Percentiles rank a stretch among this genome's conserved stretches.
Evolutionary conservation across 768 basidiomycete species (phyloP).

Genomic region (Suillus variegatus): DNA sequence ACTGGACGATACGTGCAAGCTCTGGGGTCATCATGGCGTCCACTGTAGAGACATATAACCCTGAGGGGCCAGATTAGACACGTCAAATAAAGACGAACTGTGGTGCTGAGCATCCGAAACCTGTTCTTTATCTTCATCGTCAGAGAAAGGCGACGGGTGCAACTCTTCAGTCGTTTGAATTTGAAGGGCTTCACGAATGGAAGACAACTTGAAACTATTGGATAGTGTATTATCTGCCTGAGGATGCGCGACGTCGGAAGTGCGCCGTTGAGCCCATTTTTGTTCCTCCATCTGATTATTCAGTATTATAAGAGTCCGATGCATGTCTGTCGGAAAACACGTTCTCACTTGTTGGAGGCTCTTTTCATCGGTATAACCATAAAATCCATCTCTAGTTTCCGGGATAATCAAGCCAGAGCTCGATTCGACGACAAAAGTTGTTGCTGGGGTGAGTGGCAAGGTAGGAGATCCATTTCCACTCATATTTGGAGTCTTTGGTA

Average conservation of each 20-base stretch:
- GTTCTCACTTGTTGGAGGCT: slow-evolving; percentile 66
- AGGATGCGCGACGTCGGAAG: slow-evolving; percentile 43
- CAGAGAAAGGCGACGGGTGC: slow-evolving; percentile 22
- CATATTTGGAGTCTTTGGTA: neutral
- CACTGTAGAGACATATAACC: slow-evolving; percentile 3
- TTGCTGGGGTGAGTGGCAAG: neutral
- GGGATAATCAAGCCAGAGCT: slow-evolving; percentile 38
- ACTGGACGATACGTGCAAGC: slow-evolving; percentile 58
- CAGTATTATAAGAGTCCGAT: slow-evolving; percentile 8
- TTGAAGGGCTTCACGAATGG: slow-evolving; percentile 32
- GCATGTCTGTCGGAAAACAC: slow-evolving; percentile 6
- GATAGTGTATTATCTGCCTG: slow-evolving; percentile 28
- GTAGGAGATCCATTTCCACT: slow-evolving; percentile 6
- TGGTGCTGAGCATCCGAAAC: slow-evolving; percentile 32
- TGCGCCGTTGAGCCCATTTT: slow-evolving; percentile 62
- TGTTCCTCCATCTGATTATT: slow-evolving; percentile 70
- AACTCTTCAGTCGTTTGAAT: slow-evolving; percentile 18
- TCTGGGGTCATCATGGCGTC: slow-evolving; percentile 38
- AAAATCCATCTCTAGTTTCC: slow-evolving; percentile 71
- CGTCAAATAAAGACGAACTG: slow-evolving; percentile 20
- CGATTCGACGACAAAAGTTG: slow-evolving; percentile 17
- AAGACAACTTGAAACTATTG: slow-evolving; percentile 41
- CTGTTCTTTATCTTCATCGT: slow-evolving; percentile 40
- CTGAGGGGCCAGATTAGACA: neutral
- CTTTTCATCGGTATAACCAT: slow-evolving; percentile 80